A percentile compares a stretch with the other conserved stretches of the same genome.
Evolutionary conservation across 139 green algal species (phyloP).

Genomic region (Haematococcus sp.): DNA sequence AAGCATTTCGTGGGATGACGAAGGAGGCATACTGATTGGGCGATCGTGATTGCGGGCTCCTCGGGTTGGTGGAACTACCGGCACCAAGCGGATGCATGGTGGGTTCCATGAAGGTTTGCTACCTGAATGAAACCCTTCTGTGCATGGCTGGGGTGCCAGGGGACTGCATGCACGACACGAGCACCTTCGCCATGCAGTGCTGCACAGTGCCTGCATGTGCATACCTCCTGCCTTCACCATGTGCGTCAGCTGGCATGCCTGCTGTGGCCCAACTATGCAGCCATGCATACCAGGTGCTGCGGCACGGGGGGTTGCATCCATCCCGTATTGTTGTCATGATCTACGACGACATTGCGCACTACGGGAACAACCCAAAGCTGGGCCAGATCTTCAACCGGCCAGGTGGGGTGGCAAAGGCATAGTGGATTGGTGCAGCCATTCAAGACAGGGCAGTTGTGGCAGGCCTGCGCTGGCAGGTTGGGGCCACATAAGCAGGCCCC

Average conservation of each 20-base stretch:
- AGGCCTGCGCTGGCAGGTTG: too few relatives aligned
- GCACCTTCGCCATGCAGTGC: too few relatives aligned
- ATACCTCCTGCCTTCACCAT: too few relatives aligned
- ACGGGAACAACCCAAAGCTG: conserved; percentile 74
- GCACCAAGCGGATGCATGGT: conserved; percentile 73
- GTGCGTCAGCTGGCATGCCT: conserved; percentile 26
- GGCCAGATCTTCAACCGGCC: conserved; percentile 91
- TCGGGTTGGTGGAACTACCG: conserved; percentile 84
- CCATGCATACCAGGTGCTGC: conserved; percentile 81
- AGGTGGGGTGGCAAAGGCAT: conserved; percentile 21
- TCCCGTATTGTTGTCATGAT: conserved; percentile 86
- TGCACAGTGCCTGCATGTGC: too few relatives aligned
- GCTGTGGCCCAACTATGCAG: background rate
- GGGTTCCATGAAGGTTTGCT: conserved; percentile 54
- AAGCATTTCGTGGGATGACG: background rate
- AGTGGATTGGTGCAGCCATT: too few relatives aligned
- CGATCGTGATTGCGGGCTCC: conserved; percentile 86
- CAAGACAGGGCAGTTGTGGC: too few relatives aligned
- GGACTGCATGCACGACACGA: background rate
- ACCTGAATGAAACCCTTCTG: background rate
- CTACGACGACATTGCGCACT: conserved; percentile 84
- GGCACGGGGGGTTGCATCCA: conserved; percentile 26
- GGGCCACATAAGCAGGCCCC: background rate
- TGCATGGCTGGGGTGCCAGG: too few relatives aligned
- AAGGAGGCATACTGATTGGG: conserved; percentile 59